Base-by-base conservation (phyloP, 345 rosid genomes). In the Corchorus capsularis region DNA sequence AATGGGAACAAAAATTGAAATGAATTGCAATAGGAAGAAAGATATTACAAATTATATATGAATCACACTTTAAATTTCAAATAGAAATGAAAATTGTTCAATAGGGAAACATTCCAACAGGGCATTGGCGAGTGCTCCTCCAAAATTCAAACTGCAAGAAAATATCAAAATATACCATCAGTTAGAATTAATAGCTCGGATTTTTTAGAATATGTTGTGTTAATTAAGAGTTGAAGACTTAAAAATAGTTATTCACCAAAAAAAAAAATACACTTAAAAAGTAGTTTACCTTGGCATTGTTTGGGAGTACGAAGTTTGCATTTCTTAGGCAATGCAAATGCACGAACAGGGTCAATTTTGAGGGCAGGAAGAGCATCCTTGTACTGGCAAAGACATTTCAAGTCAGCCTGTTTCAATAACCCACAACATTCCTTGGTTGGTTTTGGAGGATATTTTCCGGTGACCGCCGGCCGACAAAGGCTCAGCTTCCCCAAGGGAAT, bases 341-440 rank as follows among this genome's bases (percentile, higher is more conserved):
- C 90, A 11, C 72, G 65, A 6, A 75, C 63, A 0, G 92, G 90
- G 6, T 86, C 60, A 63, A 88, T 83, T 39, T 92, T 83, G 0
- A 87, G 11, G 0, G 79, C 53, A 0, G 90, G 92, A 19, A 89
- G 89, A 55, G 73, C 76, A 14, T 34, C 76, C 85, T 81, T 86
- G 79, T 49, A 85, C 62, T 75, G 56, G 77, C 94, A 90, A 17
- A 92, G 85, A 69, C 92, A 92, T 4, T 52, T 65, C 54, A 87
- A 71, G 77, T 86, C 62, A 60, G 85, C 86, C 1, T 69, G 71
- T 47, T 71, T 69, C 9, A 89, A 75, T 57, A 81, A 78, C 4
- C 69, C 15, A 32, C 96, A 91, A 59, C 92, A 89, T 19, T 81
- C 45, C 63, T 70, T 35, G 69, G 77, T 79, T 0, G 96, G 93